These are phyloP conservation scores for Daldinia vernicosa DNA, from an alignment of 495 filamentous ascomycete genomes.

Conservation along the genomic window DNA sequence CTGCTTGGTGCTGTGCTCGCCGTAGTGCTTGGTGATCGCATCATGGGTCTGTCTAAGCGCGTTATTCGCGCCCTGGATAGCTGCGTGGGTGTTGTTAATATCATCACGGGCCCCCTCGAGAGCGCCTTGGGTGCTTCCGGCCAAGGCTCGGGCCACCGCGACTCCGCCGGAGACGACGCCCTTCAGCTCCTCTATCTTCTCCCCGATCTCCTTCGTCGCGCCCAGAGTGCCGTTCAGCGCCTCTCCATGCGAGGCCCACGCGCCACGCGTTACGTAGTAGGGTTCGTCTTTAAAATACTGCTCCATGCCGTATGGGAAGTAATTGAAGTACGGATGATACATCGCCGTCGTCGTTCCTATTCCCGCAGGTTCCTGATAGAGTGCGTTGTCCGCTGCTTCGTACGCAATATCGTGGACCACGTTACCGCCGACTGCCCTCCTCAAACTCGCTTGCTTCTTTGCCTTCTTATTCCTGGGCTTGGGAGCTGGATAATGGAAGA, in stretches of 20 bases:
- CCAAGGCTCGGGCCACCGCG: constrained; percentile 28
- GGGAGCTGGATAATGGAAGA: constrained; percentile 28
- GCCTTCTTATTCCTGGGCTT: constrained; percentile 28
- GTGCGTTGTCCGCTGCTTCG: not conserved
- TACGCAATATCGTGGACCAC: not conserved
- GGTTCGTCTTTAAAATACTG: constrained; percentile 22
- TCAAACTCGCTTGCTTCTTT: constrained; percentile 7
- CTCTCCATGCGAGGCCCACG: constrained; percentile 26
- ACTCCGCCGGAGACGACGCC: constrained; percentile 26
- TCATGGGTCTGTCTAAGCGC: constrained; percentile 36
- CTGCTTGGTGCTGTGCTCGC: constrained; percentile 33
- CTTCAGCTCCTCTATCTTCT: constrained; percentile 37
- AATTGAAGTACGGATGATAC: constrained; percentile 14
- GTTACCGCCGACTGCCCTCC: constrained; percentile 4
- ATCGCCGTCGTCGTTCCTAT: not conserved
- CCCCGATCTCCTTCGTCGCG: constrained; percentile 22
- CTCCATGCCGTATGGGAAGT: constrained; percentile 16
- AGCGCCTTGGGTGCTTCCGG: constrained; percentile 23
- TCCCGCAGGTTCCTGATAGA: constrained; percentile 6
- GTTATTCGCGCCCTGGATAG: constrained; percentile 32
- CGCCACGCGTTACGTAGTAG: constrained; percentile 16
- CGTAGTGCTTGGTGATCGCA: constrained; percentile 33
- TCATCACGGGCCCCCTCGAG: constrained; percentile 22
- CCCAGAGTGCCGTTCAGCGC: constrained; percentile 11
- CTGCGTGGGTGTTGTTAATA: constrained; percentile 26